Conservation (phyloP, 2,329 filamentous ascomycete genomes). For the Tolypocladium guangdongense region DNA sequence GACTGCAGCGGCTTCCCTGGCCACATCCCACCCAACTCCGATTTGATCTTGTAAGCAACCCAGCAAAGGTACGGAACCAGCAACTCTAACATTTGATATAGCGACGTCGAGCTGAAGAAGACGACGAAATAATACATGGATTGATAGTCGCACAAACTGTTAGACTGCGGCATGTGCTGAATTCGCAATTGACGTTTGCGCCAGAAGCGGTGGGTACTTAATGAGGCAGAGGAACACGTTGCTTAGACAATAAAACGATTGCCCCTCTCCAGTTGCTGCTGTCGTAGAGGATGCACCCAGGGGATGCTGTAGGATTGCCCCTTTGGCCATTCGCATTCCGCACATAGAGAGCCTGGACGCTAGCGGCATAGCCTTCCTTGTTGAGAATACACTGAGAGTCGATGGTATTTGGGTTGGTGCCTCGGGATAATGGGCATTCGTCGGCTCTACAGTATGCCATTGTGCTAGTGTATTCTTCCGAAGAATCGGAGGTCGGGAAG, state of each 20-base stretch:
- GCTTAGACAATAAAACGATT: background rate
- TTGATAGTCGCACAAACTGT: background rate
- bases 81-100: background rate
- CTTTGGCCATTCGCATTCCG: too few species aligned
- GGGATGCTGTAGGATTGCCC: too few species aligned
- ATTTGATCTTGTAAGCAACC: conserved; percentile 67
- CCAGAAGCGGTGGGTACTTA: background rate
- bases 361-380: too few species aligned
- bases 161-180: background rate
- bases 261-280: background rate
- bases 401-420: too few species aligned
- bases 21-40: conserved; percentile 64
- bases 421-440: too few species aligned
- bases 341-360: too few species aligned
- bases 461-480: too few species aligned
- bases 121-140: background rate
- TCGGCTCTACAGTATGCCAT: too few species aligned
- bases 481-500: too few species aligned
- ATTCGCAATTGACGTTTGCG: background rate
- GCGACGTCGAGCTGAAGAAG: conserved; percentile 5
- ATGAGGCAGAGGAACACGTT: background rate
- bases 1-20: conserved; percentile 60
- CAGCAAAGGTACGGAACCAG: too few species aligned
- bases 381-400: too few species aligned
- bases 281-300: background rate